A percentile compares a stretch with the other conserved stretches of the same genome.
These are phyloP conservation scores for Exophiala dermatitidis DNA, from an alignment of 2,329 filamentous ascomycete genomes.

Conservation along the genomic window DNA sequence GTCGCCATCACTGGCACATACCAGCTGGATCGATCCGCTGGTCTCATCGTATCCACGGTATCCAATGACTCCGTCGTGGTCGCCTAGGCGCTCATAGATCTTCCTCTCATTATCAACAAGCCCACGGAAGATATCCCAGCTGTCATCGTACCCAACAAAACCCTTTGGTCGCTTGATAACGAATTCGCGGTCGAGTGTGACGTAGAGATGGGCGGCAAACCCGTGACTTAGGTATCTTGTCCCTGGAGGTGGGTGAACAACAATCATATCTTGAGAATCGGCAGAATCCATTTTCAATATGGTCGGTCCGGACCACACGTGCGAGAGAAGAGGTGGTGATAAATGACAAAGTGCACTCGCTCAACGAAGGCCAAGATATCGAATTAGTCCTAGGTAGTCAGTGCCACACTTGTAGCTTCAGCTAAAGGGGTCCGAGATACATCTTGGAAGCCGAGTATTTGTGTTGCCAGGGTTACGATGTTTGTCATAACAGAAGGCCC, in stretches of 20 bases:
- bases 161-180: background rate
- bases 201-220: constrained; percentile 4
- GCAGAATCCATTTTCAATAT: constrained; percentile 3
- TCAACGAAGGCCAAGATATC: no score
- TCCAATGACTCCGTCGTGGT: constrained; percentile 18
- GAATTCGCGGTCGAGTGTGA: background rate
- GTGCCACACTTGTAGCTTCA: no score
- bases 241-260: constrained; percentile 1
- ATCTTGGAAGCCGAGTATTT: no score
- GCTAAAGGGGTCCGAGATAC: no score
- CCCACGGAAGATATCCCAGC: background rate
- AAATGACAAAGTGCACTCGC: background rate
- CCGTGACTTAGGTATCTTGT: constrained; percentile 3
- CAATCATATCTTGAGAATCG: background rate
- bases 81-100: constrained; percentile 23
- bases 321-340: background rate
- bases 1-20: constrained; percentile 11
- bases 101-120: background rate
- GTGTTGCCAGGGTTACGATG: no score
- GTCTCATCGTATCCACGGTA: constrained; percentile 14
- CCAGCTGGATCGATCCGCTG: constrained; percentile 18
- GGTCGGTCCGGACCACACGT: background rate
- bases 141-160: background rate
- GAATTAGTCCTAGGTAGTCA: no score
- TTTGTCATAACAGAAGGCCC: no score